Conservation (phyloP, 2,329 filamentous ascomycete species). For the Cytospora paraplurivora region DNA sequence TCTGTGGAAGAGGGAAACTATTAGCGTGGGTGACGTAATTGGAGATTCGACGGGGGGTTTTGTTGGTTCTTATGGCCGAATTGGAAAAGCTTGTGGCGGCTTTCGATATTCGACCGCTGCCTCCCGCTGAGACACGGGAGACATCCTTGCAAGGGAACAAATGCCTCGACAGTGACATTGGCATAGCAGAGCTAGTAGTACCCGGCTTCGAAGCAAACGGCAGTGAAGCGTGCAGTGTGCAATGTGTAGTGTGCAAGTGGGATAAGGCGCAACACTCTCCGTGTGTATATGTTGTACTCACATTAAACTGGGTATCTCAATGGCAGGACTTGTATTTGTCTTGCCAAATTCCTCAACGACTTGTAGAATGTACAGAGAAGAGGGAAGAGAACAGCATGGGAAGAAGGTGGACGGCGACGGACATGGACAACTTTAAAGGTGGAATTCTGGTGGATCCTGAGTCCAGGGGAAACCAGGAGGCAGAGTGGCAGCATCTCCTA, state of each 20-base stretch:
- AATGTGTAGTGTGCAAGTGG: not conserved
- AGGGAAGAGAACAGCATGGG: slow-evolving; percentile 15
- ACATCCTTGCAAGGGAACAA: not conserved
- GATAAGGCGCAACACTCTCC: not conserved
- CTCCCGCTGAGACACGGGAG: not conserved
- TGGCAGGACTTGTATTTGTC: not conserved
- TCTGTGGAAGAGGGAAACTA: slow-evolving; percentile 12
- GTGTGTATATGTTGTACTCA: slow-evolving; percentile 12
- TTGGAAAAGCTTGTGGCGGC: not conserved
- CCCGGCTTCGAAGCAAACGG: too few species aligned
- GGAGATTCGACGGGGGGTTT: not conserved
- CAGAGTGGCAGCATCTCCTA: slow-evolving; percentile 25
- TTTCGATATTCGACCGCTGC: not conserved
- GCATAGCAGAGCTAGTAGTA: not conserved
- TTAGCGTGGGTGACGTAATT: slow-evolving; percentile 27
- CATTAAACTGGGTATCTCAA: slow-evolving; percentile 24
- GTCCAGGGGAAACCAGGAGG: slow-evolving; percentile 24
- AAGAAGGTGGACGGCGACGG: slow-evolving; percentile 14
- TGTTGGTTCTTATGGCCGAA: not conserved
- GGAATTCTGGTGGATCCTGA: slow-evolving; percentile 25
- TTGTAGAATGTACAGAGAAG: slow-evolving; percentile 19
- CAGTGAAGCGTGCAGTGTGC: not conserved
- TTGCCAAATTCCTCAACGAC: slow-evolving; percentile 12
- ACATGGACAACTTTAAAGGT: slow-evolving; percentile 30
- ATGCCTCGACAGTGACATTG: not conserved